A percentile compares a stretch with the other conserved stretches of the same genome.
Evolutionary conservation across 1,284 basidiomycete species (phyloP).

Genomic region (Apiotrichum montevideense): DNA sequence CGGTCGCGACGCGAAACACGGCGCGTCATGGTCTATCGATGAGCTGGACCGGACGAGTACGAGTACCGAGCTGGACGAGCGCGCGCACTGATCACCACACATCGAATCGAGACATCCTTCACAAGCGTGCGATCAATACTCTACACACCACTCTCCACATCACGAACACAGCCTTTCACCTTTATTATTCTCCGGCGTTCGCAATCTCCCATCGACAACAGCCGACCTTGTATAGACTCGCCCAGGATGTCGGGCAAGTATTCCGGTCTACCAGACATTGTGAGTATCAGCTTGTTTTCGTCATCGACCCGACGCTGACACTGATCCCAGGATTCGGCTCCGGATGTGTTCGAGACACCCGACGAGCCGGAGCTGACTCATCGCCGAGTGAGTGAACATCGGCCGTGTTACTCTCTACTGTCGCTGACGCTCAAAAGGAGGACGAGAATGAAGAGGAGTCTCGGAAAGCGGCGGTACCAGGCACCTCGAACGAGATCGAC

Average conservation of each 20-base stretch:
- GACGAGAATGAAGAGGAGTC: slow-evolving; percentile 14
- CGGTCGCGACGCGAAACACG: too few relatives aligned
- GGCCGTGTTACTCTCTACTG: too few relatives aligned
- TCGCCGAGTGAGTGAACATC: slow-evolving; percentile 21
- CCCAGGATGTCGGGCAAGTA: slow-evolving; percentile 58
- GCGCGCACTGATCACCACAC: too few relatives aligned
- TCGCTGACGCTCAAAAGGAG: slow-evolving; percentile 1
- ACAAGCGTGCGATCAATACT: background rate
- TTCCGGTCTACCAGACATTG: slow-evolving; percentile 82
- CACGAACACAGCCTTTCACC: background rate
- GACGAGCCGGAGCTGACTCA: slow-evolving; percentile 50
- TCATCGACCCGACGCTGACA: background rate
- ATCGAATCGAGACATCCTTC: background rate
- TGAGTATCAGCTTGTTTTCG: slow-evolving; percentile 45
- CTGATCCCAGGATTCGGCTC: slow-evolving; percentile 67
- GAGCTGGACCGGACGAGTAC: too few relatives aligned
- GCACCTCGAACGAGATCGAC: slow-evolving; percentile 5
- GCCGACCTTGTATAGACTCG: too few relatives aligned
- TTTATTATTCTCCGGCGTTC: too few relatives aligned
- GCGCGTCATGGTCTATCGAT: too few relatives aligned
- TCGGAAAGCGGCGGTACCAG: background rate
- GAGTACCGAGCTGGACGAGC: too few relatives aligned
- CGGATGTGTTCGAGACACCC: slow-evolving; percentile 86
- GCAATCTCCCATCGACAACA: too few relatives aligned
- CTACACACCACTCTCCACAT: background rate